Conservation (phyloP, 2,329 filamentous ascomycete species). For the Metarhizium humberi region DNA sequence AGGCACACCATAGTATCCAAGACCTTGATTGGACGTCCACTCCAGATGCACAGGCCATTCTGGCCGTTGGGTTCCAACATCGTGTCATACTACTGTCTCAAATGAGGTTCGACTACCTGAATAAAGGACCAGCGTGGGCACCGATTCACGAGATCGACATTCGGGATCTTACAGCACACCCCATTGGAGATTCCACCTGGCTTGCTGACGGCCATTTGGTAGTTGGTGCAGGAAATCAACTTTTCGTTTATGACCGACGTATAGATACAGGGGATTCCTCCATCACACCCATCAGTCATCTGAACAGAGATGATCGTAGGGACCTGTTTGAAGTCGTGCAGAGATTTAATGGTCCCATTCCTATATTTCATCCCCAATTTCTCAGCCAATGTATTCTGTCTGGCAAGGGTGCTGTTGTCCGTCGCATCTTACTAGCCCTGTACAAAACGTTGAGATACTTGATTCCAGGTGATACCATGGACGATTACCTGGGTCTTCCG, state of each 20-base stretch:
- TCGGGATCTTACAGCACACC: slow-evolving; percentile 73
- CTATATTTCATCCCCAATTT: slow-evolving; percentile 87
- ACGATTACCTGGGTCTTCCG: slow-evolving; percentile 63
- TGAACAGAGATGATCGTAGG: slow-evolving; percentile 41
- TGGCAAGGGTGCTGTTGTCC: slow-evolving; percentile 65
- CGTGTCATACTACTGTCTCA: slow-evolving; percentile 75
- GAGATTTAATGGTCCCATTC: slow-evolving; percentile 75
- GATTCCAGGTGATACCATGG: slow-evolving; percentile 69
- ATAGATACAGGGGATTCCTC: slow-evolving; percentile 55
- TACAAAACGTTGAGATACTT: slow-evolving; percentile 74
- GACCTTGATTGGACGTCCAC: slow-evolving; percentile 94
- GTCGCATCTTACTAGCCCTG: slow-evolving; percentile 62
- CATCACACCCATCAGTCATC: slow-evolving; percentile 40
- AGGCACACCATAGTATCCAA: slow-evolving; percentile 63
- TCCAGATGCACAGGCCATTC: slow-evolving; percentile 76
- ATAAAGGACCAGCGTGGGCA: slow-evolving; percentile 83
- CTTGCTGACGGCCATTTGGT: slow-evolving; percentile 75
- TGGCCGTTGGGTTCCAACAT: slow-evolving; percentile 89
- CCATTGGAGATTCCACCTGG: slow-evolving; percentile 92
- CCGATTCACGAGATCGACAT: slow-evolving; percentile 75
- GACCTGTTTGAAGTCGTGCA: slow-evolving; percentile 78
- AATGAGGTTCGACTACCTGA: slow-evolving; percentile 85
- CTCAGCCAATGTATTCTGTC: slow-evolving; percentile 77
- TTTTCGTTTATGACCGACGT: slow-evolving; percentile 76
- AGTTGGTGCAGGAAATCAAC: slow-evolving; percentile 81